Base-by-base conservation (phyloP, 768 basidiomycete genomes). In the Leccinum broughii region DNA sequence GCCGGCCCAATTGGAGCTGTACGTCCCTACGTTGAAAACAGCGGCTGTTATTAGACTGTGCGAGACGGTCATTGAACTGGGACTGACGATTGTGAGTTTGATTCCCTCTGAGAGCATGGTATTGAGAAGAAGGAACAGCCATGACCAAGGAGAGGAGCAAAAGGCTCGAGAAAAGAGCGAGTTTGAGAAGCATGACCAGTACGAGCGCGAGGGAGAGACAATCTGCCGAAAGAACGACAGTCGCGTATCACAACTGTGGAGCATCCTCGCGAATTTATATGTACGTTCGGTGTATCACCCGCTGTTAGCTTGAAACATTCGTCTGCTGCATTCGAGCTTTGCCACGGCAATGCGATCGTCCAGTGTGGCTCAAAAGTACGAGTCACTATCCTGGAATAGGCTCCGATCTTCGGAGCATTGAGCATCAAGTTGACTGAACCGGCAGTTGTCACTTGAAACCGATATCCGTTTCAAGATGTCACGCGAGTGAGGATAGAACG, bases 1-100 rank as follows among this genome's bases (percentile, higher is more conserved):
- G 20, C 62, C 62, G 34, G 62, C 46, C 51, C 52, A 54, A 17
- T 41, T 56, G 4, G 3, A 0, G 20, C 26, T 54, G 28, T 55
- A 51, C 14, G 8, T 15, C 2, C 2, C 24, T 50, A 15, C 14
- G 10, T 14, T 6, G 6, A 37, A 49, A 6, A 20, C 34, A 14
- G 4, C n/a, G 15, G 20, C 3, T n/a, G 37, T 41, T n/a, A 22
- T 10, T 41, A 50, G 7, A 17, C 10, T n/a, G 48, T 17, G 44
- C 20, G 34, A 44, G 20, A 20, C 13, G 48, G 35, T 56, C 32
- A 10, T 35, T 9, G 51, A 30, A 3, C 4, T 15, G 44, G 17
- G 48, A 57, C 20, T 30, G 57, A 46, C 30, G 51, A 28, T 28
- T 15, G 3, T 50, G 4, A 15, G n/a, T 17, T 20, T 14, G 60